phyloP scores from a whole-genome alignment of 1,139 yeast species.

The Suhomyces chickasaworum region DNA sequence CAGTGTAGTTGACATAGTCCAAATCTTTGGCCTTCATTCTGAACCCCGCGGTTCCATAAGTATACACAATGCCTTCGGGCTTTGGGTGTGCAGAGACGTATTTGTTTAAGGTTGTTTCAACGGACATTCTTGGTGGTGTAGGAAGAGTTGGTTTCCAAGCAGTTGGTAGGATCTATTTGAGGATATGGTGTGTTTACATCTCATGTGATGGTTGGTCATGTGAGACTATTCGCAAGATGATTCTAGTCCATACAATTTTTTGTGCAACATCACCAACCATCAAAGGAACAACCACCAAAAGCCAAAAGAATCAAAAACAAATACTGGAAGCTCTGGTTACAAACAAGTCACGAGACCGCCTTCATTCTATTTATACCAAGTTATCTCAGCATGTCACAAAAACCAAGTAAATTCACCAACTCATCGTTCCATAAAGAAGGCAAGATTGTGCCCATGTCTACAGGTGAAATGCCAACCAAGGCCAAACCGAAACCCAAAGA shows the following conservation, averaged over 20 bases:
- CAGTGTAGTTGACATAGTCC: constrained; percentile 83
- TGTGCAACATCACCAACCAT: no score
- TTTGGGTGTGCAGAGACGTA: constrained; percentile 37
- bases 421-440: constrained; percentile 40
- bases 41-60: constrained; percentile 97
- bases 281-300: no score
- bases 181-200: background rate
- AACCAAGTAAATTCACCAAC: constrained; percentile 23
- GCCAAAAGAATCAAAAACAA: no score
- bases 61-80: constrained; percentile 49
- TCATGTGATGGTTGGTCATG: background rate
- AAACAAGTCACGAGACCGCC: background rate
- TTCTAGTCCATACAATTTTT: no score
- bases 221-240: no score
- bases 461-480: constrained; percentile 13
- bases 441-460: constrained; percentile 17
- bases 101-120: constrained; percentile 13
- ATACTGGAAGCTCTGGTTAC: no score
- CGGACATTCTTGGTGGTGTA: constrained; percentile 12
- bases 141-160: background rate
- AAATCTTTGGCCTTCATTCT: constrained; percentile 70
- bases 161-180: background rate
- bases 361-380: background rate
- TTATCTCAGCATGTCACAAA: constrained; percentile 5
- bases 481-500: constrained; percentile 24